Evolutionary conservation across 306 rosid species (phyloP).

Genomic region (Castanospermum australe): DNA sequence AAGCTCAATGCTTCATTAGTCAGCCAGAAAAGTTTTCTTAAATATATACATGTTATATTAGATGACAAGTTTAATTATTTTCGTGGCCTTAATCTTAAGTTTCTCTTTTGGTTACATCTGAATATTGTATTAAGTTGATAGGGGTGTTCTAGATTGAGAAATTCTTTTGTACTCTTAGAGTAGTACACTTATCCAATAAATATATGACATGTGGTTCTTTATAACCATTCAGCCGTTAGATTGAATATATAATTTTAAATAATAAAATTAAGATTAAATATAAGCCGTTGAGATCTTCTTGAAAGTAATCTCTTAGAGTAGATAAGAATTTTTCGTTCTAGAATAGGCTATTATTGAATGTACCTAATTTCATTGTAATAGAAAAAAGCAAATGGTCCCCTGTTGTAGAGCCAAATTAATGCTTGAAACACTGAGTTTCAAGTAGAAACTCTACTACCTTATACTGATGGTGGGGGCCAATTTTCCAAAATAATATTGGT

Average conservation of each 20-base stretch:
- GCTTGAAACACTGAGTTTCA: conserved; percentile 4
- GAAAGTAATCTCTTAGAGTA: too few species aligned
- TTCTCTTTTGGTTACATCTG: background rate
- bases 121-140: conserved; percentile 10
- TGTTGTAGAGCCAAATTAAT: conserved; percentile 6
- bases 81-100: background rate
- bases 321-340: too few species aligned
- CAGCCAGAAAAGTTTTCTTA: background rate
- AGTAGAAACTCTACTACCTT: background rate
- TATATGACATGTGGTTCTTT: too few species aligned
- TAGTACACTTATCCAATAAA: too few species aligned
- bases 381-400: background rate
- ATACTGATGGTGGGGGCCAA: background rate
- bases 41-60: background rate
- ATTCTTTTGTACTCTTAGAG: too few species aligned
- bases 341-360: background rate
- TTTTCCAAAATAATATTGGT: conserved; percentile 11
- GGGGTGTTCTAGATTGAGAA: too few species aligned
- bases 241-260: too few species aligned
- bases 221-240: too few species aligned
- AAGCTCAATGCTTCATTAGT: background rate
- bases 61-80: conserved; percentile 4
- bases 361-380: background rate
- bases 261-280: too few species aligned
- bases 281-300: too few species aligned